phyloP scores from a whole-genome alignment of 192 early-diverging fungal genomes.

The Umbelopsis isabellina region DNA sequence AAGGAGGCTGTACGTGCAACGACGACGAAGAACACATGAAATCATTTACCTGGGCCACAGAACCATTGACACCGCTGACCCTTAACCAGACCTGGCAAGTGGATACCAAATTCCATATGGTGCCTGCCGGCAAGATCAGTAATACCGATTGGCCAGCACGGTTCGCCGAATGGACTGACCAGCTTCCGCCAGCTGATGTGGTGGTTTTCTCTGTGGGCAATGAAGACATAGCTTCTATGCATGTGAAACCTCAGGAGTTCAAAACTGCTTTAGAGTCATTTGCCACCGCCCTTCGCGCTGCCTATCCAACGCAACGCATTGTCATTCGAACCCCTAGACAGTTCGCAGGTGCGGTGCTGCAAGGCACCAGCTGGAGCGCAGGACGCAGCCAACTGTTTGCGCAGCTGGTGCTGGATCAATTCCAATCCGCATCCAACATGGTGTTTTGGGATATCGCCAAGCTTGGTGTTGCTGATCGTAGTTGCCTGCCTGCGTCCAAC shows the following conservation, averaged over 20 bases:
- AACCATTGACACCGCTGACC: constrained; percentile 24
- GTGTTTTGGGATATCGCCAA: constrained; percentile 35
- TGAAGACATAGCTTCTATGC: constrained; percentile 25
- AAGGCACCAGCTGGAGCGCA: constrained; percentile 33
- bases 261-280: constrained; percentile 5
- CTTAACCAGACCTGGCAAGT: constrained; percentile 31
- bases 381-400: constrained; percentile 36
- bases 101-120: constrained; percentile 25
- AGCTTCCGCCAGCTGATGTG: constrained; percentile 26
- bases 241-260: constrained; percentile 24
- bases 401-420: constrained; percentile 16
- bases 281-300: background rate
- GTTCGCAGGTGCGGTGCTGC: constrained; percentile 24
- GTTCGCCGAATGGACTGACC: constrained; percentile 1
- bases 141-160: background rate
- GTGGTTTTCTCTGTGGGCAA: constrained; percentile 35
- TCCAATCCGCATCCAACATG: constrained; percentile 7
- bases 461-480: constrained; percentile 28
- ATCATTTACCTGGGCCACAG: constrained; percentile 22
- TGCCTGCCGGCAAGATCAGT: constrained; percentile 18
- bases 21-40: constrained; percentile 22
- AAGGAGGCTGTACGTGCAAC: constrained; percentile 28
- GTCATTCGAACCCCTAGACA: constrained; percentile 33
- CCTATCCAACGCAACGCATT: constrained; percentile 35
- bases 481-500: constrained; percentile 16